Percentiles rank a stretch among this genome's conserved stretches.
These are phyloP conservation scores for Hypomyces rosellus DNA, from an alignment of 2,329 filamentous ascomycete species.

Conservation along the genomic window DNA sequence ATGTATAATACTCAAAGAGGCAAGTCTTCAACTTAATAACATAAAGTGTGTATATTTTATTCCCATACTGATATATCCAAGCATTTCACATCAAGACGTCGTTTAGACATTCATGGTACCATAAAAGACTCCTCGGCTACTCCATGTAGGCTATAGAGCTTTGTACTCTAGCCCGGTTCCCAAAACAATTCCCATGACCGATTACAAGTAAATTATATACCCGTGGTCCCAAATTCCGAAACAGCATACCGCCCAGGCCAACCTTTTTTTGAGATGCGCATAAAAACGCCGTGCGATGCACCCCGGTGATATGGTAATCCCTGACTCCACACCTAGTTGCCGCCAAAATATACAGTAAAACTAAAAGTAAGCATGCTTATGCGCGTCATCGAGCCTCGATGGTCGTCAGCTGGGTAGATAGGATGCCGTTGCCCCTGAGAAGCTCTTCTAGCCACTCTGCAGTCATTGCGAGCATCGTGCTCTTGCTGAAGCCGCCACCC, in stretches of 20 bases:
- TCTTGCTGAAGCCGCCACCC: slow-evolving; percentile 75
- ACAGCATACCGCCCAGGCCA: background rate
- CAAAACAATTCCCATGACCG: background rate
- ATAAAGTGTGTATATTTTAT: too few species aligned
- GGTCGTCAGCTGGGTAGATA: slow-evolving; percentile 47
- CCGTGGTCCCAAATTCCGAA: background rate
- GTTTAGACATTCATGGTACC: background rate
- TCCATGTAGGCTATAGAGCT: background rate
- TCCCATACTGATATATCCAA: background rate
- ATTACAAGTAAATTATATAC: background rate
- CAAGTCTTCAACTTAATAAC: too few species aligned
- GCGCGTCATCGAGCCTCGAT: slow-evolving; percentile 20
- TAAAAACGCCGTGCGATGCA: background rate
- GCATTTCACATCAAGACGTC: background rate
- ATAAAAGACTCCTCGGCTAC: background rate
- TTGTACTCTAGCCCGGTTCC: background rate
- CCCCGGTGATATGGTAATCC: background rate
- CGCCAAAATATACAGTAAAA: background rate
- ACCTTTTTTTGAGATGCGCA: background rate
- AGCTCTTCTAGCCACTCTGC: slow-evolving; percentile 74
- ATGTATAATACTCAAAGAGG: too few species aligned
- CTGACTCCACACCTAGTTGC: background rate
- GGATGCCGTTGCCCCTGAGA: slow-evolving; percentile 58
- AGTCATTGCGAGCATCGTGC: slow-evolving; percentile 67
- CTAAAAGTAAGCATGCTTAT: background rate